Conservation (phyloP, 1,284 basidiomycete genomes). For the Leccinum holopus region DNA sequence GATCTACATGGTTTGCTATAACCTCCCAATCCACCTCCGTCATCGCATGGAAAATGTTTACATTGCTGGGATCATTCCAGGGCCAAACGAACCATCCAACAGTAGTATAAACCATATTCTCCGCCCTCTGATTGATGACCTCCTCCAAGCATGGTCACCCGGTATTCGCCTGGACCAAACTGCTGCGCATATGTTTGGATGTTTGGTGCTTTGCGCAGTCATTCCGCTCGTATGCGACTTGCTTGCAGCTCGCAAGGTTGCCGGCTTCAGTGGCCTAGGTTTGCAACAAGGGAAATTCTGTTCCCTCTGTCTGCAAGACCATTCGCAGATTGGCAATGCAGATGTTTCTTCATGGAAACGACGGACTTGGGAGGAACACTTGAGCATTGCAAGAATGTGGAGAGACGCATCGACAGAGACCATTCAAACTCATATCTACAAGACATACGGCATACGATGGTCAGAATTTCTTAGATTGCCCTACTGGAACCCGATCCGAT, state of each 20-base stretch:
- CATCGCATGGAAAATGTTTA: neutral
- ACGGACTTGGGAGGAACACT: conserved; percentile 21
- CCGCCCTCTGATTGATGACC: no score
- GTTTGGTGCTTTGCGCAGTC: no score
- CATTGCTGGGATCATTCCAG: neutral
- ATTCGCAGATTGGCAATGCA: conserved; percentile 33
- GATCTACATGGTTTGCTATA: neutral
- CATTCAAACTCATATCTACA: conserved; percentile 2
- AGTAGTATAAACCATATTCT: no score
- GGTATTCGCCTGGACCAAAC: no score
- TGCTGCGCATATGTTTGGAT: no score
- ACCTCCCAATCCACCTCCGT: neutral
- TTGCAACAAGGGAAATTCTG: no score
- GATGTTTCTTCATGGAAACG: conserved; percentile 20
- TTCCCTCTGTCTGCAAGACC: conserved; percentile 27
- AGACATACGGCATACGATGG: neutral
- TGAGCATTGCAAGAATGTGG: conserved; percentile 16
- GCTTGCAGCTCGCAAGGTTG: no score
- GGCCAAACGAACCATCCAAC: neutral
- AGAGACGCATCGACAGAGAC: conserved; percentile 4
- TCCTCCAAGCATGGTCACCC: no score
- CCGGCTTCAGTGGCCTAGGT: no score
- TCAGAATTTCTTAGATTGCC: conserved; percentile 1
- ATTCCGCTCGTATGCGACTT: no score
- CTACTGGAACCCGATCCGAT: conserved; percentile 5